These are phyloP conservation scores for Zygosaccharomyces siamensis DNA, from an alignment of 805 yeast species.

Conservation along the genomic window DNA sequence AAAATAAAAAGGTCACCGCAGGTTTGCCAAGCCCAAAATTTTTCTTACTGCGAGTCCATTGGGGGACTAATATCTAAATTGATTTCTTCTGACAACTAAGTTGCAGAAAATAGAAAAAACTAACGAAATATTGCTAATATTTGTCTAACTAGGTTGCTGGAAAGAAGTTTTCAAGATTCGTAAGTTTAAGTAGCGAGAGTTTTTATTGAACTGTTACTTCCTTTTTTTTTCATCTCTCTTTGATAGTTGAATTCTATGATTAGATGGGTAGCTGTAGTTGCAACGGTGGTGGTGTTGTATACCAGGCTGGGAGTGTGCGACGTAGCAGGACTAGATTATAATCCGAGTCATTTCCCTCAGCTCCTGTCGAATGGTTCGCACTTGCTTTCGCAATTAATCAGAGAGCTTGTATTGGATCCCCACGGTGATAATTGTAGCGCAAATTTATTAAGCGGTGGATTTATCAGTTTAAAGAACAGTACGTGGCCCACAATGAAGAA, in stretches of 20 bases:
- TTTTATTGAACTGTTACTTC: background rate
- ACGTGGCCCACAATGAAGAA: constrained; percentile 4
- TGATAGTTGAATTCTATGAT: background rate
- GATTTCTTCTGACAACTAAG: background rate
- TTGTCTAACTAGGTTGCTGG: background rate
- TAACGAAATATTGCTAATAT: background rate
- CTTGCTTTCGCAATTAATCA: constrained; percentile 12
- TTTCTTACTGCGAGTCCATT: background rate
- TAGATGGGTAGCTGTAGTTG: constrained; percentile 2
- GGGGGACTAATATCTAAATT: background rate
- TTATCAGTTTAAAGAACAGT: constrained; percentile 8
- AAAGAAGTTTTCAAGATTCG: background rate
- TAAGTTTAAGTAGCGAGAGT: background rate
- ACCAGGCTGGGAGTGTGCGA: background rate
- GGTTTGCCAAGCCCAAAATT: constrained; percentile 3
- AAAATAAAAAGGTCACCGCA: background rate
- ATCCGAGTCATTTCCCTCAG: background rate
- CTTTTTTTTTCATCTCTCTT: background rate
- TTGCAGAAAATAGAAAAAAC: background rate
- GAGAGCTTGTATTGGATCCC: constrained; percentile 8
- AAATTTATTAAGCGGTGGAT: constrained; percentile 18
- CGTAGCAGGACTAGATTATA: background rate
- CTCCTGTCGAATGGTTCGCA: background rate
- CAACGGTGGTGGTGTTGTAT: background rate
- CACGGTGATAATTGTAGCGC: constrained; percentile 15